Base-by-base conservation (phyloP, 805 yeast species). In the Candida arabinofermentans region DNA sequence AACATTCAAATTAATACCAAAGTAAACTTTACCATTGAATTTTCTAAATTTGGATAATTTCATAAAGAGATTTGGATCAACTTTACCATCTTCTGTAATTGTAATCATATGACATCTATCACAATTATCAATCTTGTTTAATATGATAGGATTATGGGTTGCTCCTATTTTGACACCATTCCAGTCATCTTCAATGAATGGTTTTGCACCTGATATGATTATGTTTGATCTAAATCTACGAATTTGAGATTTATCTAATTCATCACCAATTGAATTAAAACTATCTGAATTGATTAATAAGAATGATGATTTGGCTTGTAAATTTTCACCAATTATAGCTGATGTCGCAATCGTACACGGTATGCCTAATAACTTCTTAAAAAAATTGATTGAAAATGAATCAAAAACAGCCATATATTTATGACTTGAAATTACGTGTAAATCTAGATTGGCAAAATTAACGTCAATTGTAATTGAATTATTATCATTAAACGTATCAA, bases 31-130 rank as follows among this genome's bases (percentile, higher is more conserved):
- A 2, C 73, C 72, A 8, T 59, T 49, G 5, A 48, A 35, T 39
- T 66, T 65, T 21, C 75, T 53, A 22, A 41, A 49, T 43, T 58
- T 55, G 8, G 65, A 58, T 17, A 71, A 49, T 21, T 59, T 58
- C 38, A 58, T 51, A 41, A 59, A 69, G 10, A 71, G 63, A 9
- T 48, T 48, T 5, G 58, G 41, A 43, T 66, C 66, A 21, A 57
- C 41, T 16, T 46, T 44, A 1, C 75, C 75, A n/a, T 62, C 54
- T 6, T 52, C 54, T 18, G 68, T 64, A 10, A 70, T 63, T 3
- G 72, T 64, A n/a, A 71, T 62, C 75, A 71, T 70, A 38, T 66
- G 67, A 46, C 76, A 71, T 30, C 76, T 49, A 18, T 66, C 60
- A 43, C 76, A 71, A 24, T 53, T 34, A 44, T 57, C 37, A 51